These are phyloP conservation scores for Perkinsus marinus DNA, from an alignment of 169 alveolate species.

Conservation along the genomic window DNA sequence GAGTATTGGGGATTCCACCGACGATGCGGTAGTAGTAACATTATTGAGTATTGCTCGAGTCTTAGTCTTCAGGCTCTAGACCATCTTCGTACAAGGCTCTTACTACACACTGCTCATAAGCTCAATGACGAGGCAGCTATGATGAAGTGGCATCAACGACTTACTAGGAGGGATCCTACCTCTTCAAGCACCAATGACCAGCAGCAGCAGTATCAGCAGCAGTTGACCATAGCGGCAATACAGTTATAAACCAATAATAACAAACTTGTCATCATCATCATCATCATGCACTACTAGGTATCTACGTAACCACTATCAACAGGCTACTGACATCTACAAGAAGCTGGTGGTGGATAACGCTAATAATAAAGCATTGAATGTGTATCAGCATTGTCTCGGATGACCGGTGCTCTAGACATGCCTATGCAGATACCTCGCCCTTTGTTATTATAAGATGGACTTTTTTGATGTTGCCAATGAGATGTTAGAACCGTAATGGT, in stretches of 20 bases:
- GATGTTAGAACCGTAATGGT: slow-evolving; percentile 49
- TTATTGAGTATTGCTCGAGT: background rate
- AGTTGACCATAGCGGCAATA: background rate
- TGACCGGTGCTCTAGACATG: background rate
- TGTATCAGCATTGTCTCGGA: slow-evolving; percentile 12
- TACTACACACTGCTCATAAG: slow-evolving; percentile 66
- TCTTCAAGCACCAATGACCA: too few species aligned
- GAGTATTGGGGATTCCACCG: slow-evolving; percentile 30
- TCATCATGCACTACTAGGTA: slow-evolving; percentile 4
- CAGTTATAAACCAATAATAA: background rate
- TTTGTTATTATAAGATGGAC: slow-evolving; percentile 71
- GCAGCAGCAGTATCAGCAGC: background rate
- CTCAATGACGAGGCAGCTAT: slow-evolving; percentile 56
- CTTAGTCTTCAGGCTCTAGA: background rate
- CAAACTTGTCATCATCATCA: background rate
- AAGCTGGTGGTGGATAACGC: slow-evolving; percentile 55
- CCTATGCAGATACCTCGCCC: slow-evolving; percentile 37
- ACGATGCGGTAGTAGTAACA: background rate
- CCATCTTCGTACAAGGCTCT: slow-evolving; percentile 16
- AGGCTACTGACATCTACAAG: slow-evolving; percentile 73
- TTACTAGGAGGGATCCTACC: background rate
- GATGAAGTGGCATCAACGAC: slow-evolving; percentile 37
- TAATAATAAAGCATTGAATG: slow-evolving; percentile 64
- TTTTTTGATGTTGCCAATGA: slow-evolving; percentile 68
- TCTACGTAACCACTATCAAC: slow-evolving; percentile 64